Evolutionary conservation across 2,329 filamentous ascomycete species (phyloP), one percentile per base, ranked within the genome.

Genomic region (Ophiostoma ulmi): DNA sequence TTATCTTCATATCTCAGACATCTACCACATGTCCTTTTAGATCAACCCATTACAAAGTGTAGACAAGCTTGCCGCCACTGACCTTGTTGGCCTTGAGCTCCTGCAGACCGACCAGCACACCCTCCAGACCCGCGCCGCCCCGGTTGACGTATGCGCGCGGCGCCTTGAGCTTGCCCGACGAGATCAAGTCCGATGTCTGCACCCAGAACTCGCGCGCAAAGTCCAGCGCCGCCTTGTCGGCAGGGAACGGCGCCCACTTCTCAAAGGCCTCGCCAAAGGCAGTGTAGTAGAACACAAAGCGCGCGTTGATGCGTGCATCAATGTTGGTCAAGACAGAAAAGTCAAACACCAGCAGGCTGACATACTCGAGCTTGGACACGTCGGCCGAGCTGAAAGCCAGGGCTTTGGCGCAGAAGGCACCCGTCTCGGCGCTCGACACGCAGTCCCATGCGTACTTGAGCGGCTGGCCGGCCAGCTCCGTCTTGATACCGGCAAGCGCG

Each of bases 281-380:
- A 1, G 76, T 79, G 72, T 80, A 80, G 7, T 71, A 79, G 5
- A 80, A 48, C 1, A 78, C 79, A 2, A 55, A 10, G 31, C 63
- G 72, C 1, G 65, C 70, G 36, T 73, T 63, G 13, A 79, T 75
- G 31, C 77, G 78, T 31, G 78, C 75, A 72, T 82, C 80, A 17
- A 84, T 80, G 93, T 81, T 80, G 52, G 77, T 73, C 11, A 84
- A 4, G n/a, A n/a, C 58, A 4, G 58, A 69, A 1, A 55, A 44
- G 38, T 67, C 35, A 10, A 70, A 31, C n/a, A 14, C 48, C 48
- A 75, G 71, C 68, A 75, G 71, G 61, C 20, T 38, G 69, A 66
- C 64, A 70, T 74, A 75, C 39, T 68, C 35, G 52, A 74, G 69
- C 63, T 52, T 64, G 44, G 5, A 17, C 3, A 44, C 35, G 31